Base-by-base conservation (phyloP, 1,139 yeast species). In the Candida freyschussii region DNA sequence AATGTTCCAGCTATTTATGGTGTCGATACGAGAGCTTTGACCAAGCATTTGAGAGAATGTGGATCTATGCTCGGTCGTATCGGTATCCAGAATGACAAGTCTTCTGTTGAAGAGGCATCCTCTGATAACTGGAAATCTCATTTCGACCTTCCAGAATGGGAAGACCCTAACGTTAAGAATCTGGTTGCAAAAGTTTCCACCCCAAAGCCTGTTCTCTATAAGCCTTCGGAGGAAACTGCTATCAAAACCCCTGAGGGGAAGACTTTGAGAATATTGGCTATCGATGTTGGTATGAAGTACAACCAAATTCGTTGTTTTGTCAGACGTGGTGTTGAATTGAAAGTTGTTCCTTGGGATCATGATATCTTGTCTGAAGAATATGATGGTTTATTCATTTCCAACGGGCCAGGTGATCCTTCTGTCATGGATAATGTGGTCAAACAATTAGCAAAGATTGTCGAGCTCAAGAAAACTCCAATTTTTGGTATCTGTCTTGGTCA, bases 321-420 rank as follows among this genome's bases (percentile, higher is more conserved):
- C 40, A 76, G 78, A 58, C 82, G 98, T 55, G 98, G 99, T 56
- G 96, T 93, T 37, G 97, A 93, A 63, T 70, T 93, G 52, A 76
- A 78, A 58, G 97, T 93, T 39, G 96, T 93, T 32, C 98, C 98
- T 41, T 91, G 94, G 91, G 80, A 93, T 59, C 76, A 87, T 57
- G 96, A 89, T 61, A 80, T 83, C 57, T 65, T 83, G 41, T 53
- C 61, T 30, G 91, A 85, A 57, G 69, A 75, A 43, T 93, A 82
- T 58, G 97, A 93, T 60, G 99, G 98, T 67, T 70, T 93, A 53
- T 93, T 93, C 63, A 72, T 91, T 47, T 87, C 97, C 38, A 93
- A 93, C 62, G 99, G 99, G 68, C 99, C 99, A 26, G 99, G 99
- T 74, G 97, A 93, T 65, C 99, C 99, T 39, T 75, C 94, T 27